Conservation (phyloP, 2,329 filamentous ascomycete species). For the Spiromastix sp. region DNA sequence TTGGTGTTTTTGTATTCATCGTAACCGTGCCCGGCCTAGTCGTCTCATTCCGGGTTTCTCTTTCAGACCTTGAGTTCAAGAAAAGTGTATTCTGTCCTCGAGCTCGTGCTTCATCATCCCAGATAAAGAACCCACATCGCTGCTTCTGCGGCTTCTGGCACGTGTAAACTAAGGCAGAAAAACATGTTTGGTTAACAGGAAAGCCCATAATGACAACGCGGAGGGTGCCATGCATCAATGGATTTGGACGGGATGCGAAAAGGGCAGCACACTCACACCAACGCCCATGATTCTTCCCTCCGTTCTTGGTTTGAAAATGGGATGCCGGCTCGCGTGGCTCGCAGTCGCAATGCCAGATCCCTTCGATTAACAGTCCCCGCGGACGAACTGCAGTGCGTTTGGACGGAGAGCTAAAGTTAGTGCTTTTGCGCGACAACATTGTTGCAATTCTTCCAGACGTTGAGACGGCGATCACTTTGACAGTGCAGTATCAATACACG, state of each 20-base stretch:
- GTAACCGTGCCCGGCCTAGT: too few relatives aligned
- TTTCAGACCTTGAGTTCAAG: constrained; percentile 34
- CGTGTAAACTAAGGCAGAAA: constrained; percentile 46
- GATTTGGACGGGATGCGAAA: not conserved
- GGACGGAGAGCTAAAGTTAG: too few relatives aligned
- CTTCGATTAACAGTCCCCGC: constrained; percentile 32
- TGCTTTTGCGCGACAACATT: too few relatives aligned
- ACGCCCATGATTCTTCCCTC: constrained; percentile 44
- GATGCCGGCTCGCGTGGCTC: constrained; percentile 42
- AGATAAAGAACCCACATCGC: constrained; percentile 51
- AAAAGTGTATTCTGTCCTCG: constrained; percentile 41
- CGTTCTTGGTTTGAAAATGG: constrained; percentile 48
- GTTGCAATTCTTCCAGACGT: too few relatives aligned
- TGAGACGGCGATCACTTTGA: too few relatives aligned
- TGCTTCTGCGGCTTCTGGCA: constrained; percentile 42
- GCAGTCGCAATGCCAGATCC: constrained; percentile 47
- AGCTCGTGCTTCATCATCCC: constrained; percentile 47
- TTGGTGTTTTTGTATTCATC: too few relatives aligned
- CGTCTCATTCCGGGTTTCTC: constrained; percentile 28
- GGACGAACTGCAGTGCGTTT: not conserved
- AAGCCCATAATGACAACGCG: too few relatives aligned
- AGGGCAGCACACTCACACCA: constrained; percentile 33
- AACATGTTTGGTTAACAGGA: too few relatives aligned
- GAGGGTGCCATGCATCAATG: too few relatives aligned
- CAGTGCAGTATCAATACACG: too few relatives aligned